These are phyloP conservation scores for Cyberlindnera mississippiensis DNA, from an alignment of 805 yeast genomes.

Conservation along the genomic window DNA sequence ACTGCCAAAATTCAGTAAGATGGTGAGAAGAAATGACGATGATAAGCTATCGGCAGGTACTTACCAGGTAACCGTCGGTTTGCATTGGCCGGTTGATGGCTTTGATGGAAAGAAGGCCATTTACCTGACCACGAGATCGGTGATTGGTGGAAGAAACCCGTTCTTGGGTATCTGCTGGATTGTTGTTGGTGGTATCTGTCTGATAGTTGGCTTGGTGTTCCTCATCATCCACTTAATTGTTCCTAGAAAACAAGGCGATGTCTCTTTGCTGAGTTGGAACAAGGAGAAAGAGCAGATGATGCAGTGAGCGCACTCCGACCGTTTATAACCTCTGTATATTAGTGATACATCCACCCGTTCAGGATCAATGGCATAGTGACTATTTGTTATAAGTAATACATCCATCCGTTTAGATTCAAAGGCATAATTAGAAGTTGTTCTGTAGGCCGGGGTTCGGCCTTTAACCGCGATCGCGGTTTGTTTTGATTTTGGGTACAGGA, in stretches of 20 bases:
- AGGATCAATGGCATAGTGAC: background rate
- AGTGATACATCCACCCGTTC: background rate
- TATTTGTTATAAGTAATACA: too few relatives aligned
- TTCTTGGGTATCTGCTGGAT: slow-evolving; percentile 74
- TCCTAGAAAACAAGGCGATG: slow-evolving; percentile 72
- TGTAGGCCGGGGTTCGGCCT: background rate
- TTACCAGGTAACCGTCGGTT: slow-evolving; percentile 61
- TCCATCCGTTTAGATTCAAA: background rate
- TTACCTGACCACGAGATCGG: slow-evolving; percentile 65
- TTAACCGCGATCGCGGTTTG: slow-evolving; percentile 1
- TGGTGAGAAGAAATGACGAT: slow-evolving; percentile 59
- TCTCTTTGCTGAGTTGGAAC: slow-evolving; percentile 71
- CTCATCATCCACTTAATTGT: slow-evolving; percentile 51
- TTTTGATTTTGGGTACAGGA: slow-evolving; percentile 3
- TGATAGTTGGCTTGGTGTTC: slow-evolving; percentile 50
- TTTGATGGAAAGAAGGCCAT: slow-evolving; percentile 66
- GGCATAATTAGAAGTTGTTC: too few relatives aligned
- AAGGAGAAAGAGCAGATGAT: slow-evolving; percentile 39
- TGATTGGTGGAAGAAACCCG: slow-evolving; percentile 70
- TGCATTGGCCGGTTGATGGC: slow-evolving; percentile 74
- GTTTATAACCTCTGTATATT: background rate
- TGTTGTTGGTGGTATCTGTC: slow-evolving; percentile 69
- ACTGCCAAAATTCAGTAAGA: slow-evolving; percentile 60
- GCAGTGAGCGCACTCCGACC: slow-evolving; percentile 3
- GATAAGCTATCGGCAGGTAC: slow-evolving; percentile 52